Base-by-base conservation (phyloP, 73 alveolate genomes). In the Paramecium pentaurelia region DNA sequence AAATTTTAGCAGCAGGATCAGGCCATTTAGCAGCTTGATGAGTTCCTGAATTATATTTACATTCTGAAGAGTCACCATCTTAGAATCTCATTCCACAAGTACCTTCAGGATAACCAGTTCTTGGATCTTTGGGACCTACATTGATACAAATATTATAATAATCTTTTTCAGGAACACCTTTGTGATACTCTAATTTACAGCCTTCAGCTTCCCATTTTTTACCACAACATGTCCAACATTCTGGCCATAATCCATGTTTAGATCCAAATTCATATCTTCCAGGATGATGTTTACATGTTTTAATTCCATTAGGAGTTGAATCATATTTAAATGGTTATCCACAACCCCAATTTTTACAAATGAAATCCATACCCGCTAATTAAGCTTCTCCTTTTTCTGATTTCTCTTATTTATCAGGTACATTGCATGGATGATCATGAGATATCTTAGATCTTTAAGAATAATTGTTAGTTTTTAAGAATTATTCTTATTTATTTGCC, bases 221-320 rank as follows among this genome's bases (percentile, higher is more conserved):
- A 86, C 99, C 95, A 92, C 99, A 98, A 95, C 99, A 98, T 30
- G 99, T 96, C 99, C 99, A 98, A 80, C 99, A 95, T 94, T 98
- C 99, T 20, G 99, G 99, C 99, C 99, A 98, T 77, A 97, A 94
- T 16, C 99, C 99, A 88, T 97, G 97, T 86, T 95, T 96, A 51
- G 99, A 95, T 20, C 99, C 99, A 89, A 98, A 98, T 94, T 97
- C 98, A 93, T 96, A 98, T 42, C 96, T 93, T 2, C 99, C 99
- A 40, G 99, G 99, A 87, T 98, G 99, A 87, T 97, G 97, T 51
- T 83, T 86, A 86, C 99, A 98, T 30, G 93, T 94, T 49, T 97
- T 90, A 2, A 90, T 89, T 40, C 92, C 86, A 40, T 47, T 89
- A 4, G 90, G 95, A 91, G 96, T 96, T 86, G 86, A 88, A 68